Base-by-base conservation (phyloP, 1,139 yeast species). In the Yamadazyma dushanensis region DNA sequence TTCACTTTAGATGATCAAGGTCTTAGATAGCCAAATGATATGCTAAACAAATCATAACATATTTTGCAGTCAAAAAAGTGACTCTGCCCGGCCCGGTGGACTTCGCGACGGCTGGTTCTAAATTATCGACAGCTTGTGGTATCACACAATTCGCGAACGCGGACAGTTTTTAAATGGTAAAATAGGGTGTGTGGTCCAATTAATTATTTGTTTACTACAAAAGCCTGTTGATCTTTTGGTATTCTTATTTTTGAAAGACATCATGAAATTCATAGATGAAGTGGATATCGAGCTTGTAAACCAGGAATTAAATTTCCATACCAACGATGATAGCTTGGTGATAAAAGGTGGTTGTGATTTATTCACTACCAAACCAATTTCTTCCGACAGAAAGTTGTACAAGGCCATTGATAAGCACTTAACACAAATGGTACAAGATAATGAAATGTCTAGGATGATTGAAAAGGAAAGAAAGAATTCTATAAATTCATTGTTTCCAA, bases 321-420 rank as follows among this genome's bases (percentile, higher is more conserved):
- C 96, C 4, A 80, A 81, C 9, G 98, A 94, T 53, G 81, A 90
- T 56, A 87, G 83, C 51, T 76, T 92, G 21, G 78, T 80, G 37
- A 62, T 70, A 33, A 64, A 61, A 36, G 97, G 97, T n/a, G 92
- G 95, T 16, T 83, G 96, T 56, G 99, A 92, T 54, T 70, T 92
- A 32, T 92, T 88, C 57, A 87, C 97, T 1, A 92, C 98, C 1
- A 92, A 92, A 55, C 90, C 96, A 1, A 88, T 90, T 25, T 88
- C 92, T 1, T 75, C 92, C 2, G 99, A 92, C 59, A 74, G 89
- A 50, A 90, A 90, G 59, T 72, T 92, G 23, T 88, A 85, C 66
- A 87, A 88, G 59, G 80, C 92, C 0, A 80, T 92, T 34, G 97
- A 89, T 57, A 81, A 83, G 49, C 94, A 86, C 51, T 70, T 85